A percentile compares a stretch with the other conserved stretches of the same genome.
Conservation (phyloP, 2,329 filamentous ascomycete species). For the Xylaria sp. region DNA sequence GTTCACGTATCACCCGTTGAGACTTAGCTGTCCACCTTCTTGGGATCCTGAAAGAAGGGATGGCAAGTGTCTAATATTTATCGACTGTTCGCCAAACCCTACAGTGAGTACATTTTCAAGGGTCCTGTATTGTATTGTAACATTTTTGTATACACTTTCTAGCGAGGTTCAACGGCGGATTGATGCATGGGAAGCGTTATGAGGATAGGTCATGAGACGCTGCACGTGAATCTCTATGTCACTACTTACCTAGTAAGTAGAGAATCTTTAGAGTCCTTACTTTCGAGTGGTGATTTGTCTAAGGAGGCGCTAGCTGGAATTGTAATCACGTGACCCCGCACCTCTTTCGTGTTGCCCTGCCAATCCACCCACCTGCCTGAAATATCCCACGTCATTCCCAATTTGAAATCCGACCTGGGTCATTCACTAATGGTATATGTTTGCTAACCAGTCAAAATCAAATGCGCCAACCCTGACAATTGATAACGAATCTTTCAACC, state of each 20-base stretch:
- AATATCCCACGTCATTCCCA: slow-evolving; percentile 48
- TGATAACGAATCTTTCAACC: slow-evolving; percentile 5
- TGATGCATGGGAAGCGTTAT: neutral
- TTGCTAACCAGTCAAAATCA: slow-evolving; percentile 5
- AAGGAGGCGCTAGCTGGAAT: neutral
- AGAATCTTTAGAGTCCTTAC: neutral
- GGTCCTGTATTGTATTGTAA: slow-evolving; percentile 14
- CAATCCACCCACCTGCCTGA: slow-evolving; percentile 51
- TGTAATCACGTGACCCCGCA: slow-evolving; percentile 61
- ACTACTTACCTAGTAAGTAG: neutral
- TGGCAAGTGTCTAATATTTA: neutral
- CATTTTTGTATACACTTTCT: neutral
- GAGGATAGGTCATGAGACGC: neutral
- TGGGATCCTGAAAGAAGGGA: neutral
- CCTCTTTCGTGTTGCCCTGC: slow-evolving; percentile 66
- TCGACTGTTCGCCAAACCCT: neutral
- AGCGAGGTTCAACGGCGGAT: too few species aligned
- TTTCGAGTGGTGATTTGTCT: neutral
- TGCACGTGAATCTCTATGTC: neutral
- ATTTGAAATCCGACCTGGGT: slow-evolving; percentile 14
- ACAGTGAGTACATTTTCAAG: neutral
- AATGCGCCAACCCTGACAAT: slow-evolving; percentile 7
- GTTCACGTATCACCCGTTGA: slow-evolving; percentile 46
- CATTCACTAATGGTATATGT: neutral
- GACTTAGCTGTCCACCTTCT: neutral